Evolutionary conservation across 1,284 basidiomycete species (phyloP).

Genomic region (Kwoniella shivajii): DNA sequence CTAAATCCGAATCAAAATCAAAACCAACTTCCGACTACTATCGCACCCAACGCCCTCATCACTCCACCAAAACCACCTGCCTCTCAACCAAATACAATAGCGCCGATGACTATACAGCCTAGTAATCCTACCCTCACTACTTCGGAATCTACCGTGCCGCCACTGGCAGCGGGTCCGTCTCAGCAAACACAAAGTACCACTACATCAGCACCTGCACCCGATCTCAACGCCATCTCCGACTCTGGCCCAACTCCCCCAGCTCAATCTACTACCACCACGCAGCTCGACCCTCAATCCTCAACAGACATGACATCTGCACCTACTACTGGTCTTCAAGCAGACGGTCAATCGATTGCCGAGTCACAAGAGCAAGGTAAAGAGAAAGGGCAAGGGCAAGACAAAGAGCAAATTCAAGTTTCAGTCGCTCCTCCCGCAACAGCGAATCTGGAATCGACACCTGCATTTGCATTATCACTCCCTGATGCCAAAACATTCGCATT

Average conservation of each 20-base stretch:
- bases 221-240: no score
- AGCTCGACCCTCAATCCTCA: background rate
- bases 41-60: background rate
- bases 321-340: background rate
- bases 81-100: background rate
- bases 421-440: slow-evolving; percentile 1
- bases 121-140: background rate
- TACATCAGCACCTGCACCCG: no score
- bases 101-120: background rate
- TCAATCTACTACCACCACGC: no score
- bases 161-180: no score
- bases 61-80: slow-evolving; percentile 4
- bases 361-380: background rate
- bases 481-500: slow-evolving; percentile 13
- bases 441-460: slow-evolving; percentile 4
- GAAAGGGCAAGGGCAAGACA: background rate
- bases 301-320: background rate
- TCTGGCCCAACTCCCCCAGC: no score
- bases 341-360: no score
- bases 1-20: background rate
- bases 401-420: background rate
- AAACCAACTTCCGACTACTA: slow-evolving; percentile 2
- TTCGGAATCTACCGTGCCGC: no score
- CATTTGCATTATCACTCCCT: slow-evolving; percentile 16
- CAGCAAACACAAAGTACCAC: no score